Evolutionary conservation across 495 filamentous ascomycete species (phyloP).

Genomic region (Penicillium ochrochloron): DNA sequence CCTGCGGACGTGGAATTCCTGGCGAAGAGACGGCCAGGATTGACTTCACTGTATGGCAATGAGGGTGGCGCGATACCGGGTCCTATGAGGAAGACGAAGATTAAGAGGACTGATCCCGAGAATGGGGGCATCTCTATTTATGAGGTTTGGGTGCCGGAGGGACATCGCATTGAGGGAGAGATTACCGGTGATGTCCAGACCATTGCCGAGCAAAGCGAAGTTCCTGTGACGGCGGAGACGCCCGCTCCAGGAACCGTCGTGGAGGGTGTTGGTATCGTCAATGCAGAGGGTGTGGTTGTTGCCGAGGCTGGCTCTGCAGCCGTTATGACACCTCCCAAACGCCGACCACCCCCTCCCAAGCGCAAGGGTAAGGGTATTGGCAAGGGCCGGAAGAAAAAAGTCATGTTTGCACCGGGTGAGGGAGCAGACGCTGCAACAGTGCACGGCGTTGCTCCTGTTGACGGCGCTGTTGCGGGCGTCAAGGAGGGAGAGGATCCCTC

Average conservation of each 20-base stretch:
- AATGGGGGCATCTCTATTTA: constrained; percentile 77
- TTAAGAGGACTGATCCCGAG: constrained; percentile 73
- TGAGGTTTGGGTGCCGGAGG: constrained; percentile 79
- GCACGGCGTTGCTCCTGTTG: constrained; percentile 36
- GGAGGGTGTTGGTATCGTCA: constrained; percentile 65
- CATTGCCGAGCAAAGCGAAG: constrained; percentile 36
- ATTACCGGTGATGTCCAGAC: constrained; percentile 61
- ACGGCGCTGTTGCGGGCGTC: constrained; percentile 21
- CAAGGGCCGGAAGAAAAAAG: constrained; percentile 70
- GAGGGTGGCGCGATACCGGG: constrained; percentile 48
- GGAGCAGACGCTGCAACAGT: constrained; percentile 43
- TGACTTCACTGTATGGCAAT: constrained; percentile 58
- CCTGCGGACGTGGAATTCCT: constrained; percentile 77
- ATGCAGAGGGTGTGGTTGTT: constrained; percentile 64
- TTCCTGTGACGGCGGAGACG: constrained; percentile 48
- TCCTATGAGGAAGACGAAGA: constrained; percentile 73
- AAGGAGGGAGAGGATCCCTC: constrained; percentile 46
- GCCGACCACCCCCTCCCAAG: constrained; percentile 76
- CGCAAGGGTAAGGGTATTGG: constrained; percentile 72
- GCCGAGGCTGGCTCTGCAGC: constrained; percentile 52
- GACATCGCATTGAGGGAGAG: constrained; percentile 81
- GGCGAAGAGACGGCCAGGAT: constrained; percentile 83
- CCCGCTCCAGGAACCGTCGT: constrained; percentile 62
- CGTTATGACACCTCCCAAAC: constrained; percentile 51
- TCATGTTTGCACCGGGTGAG: constrained; percentile 55